These are phyloP conservation scores for Thymus quinquecostatus DNA, from an alignment of 257 asterid species.

Conservation along the genomic window DNA sequence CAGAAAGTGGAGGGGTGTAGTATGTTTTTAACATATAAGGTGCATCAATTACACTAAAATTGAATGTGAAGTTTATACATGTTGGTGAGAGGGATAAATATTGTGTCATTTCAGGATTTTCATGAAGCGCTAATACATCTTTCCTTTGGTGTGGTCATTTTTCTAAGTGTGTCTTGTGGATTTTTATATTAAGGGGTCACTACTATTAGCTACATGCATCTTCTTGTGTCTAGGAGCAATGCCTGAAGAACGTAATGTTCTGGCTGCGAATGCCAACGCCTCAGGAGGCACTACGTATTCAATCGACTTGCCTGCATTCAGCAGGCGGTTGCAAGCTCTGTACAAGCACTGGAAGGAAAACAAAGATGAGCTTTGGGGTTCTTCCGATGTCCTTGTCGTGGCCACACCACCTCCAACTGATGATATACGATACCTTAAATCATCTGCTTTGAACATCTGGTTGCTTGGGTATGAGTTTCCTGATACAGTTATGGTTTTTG, in stretches of 20 bases:
- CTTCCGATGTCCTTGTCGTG: conserved; percentile 53
- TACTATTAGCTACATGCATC: neutral
- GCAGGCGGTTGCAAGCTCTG: conserved; percentile 49
- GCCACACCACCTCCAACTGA: conserved; percentile 72
- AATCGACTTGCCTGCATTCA: conserved; percentile 53
- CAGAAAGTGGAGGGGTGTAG: neutral
- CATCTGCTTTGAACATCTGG: conserved; percentile 70
- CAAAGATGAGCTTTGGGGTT: conserved; percentile 58
- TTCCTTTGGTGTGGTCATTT: neutral
- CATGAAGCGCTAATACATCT: neutral
- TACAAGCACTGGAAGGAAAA: conserved; percentile 59
- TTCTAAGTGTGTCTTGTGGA: neutral
- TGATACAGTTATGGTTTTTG: conserved; percentile 73
- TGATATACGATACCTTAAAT: conserved; percentile 69
- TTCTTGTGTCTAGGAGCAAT: conserved; percentile 32
- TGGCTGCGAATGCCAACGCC: conserved; percentile 33
- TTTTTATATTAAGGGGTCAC: neutral
- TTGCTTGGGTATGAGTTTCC: conserved; percentile 76
- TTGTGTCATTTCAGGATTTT: neutral
- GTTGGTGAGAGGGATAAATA: neutral
- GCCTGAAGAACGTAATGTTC: conserved; percentile 51
- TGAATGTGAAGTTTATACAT: neutral
- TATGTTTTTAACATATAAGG: neutral
- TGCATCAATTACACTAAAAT: neutral
- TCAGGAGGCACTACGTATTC: conserved; percentile 38